These are phyloP conservation scores for thale cress (Arabidopsis thaliana) DNA, from an alignment of 345 rosid genomes.

Conservation along the genomic window DNA sequence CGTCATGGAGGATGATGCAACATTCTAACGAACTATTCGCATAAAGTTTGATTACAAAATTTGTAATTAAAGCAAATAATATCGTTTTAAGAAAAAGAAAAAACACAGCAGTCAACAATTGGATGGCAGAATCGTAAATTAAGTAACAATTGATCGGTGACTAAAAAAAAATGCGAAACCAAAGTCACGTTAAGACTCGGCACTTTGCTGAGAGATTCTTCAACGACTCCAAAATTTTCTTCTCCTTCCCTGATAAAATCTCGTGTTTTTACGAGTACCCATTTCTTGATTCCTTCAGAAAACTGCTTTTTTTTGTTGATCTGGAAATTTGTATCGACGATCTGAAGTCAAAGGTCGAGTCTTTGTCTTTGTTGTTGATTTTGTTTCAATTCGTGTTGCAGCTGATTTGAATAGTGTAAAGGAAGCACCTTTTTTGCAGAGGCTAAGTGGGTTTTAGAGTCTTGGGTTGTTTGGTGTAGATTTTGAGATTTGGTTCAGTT, in stretches of 20 bases:
- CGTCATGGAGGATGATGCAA: not conserved
- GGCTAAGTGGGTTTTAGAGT: not conserved
- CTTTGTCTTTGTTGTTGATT: conserved; percentile 7
- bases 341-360: conserved; percentile 29
- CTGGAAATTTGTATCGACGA: not conserved
- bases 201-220: conserved; percentile 29
- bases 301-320: not conserved
- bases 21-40: not conserved
- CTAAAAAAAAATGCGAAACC: conserved; percentile 28
- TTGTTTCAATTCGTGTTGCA: conserved; percentile 13
- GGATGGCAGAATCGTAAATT: conserved; percentile 34
- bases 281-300: conserved; percentile 11
- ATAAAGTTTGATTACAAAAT: not conserved
- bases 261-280: conserved; percentile 14
- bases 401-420: conserved; percentile 17
- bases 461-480: conserved; percentile 3
- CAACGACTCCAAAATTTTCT: not conserved
- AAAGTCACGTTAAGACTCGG: conserved; percentile 24
- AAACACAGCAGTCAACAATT: not conserved
- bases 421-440: conserved; percentile 12
- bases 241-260: conserved; percentile 1
- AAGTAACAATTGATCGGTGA: conserved; percentile 6
- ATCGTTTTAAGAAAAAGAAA: not conserved
- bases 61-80: not conserved
- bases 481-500: not conserved